Conservation (phyloP, 2,329 filamentous ascomycete genomes). For the Onygena corvina region DNA sequence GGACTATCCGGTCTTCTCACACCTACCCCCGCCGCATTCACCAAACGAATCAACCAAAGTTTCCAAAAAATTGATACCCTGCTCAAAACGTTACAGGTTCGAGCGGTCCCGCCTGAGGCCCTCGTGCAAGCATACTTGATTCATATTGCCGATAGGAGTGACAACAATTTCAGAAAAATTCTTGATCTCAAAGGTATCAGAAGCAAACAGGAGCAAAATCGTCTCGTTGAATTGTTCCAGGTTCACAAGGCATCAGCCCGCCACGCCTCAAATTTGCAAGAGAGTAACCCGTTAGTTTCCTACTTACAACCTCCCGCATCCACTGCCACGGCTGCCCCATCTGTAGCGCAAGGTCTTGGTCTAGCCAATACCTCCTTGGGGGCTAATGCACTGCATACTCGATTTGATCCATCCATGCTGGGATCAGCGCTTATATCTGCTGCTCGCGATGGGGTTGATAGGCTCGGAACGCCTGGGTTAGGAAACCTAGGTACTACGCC, state of each 20-base stretch:
- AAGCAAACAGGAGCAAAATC: conserved; percentile 62
- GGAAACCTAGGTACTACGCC: conserved; percentile 20
- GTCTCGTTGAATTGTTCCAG: conserved; percentile 82
- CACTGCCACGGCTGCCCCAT: conserved; percentile 24
- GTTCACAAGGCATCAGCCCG: conserved; percentile 58
- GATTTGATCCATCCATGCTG: conserved; percentile 70
- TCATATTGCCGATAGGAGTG: conserved; percentile 86
- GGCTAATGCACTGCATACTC: conserved; percentile 36
- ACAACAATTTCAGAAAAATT: conserved; percentile 91
- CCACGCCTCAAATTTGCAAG: conserved; percentile 55
- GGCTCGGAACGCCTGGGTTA: conserved; percentile 54
- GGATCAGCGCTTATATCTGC: conserved; percentile 82
- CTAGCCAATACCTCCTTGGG: conserved; percentile 35
- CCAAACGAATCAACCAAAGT: conserved; percentile 71
- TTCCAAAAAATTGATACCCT: conserved; percentile 83
- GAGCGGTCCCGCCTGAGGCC: conserved; percentile 78
- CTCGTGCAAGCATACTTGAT: conserved; percentile 95
- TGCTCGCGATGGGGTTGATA: conserved; percentile 69
- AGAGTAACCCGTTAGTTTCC: conserved; percentile 58
- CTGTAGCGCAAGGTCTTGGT: conserved; percentile 35
- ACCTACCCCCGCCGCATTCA: conserved; percentile 53
- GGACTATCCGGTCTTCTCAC: conserved; percentile 41
- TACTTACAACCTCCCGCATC: conserved; percentile 39
- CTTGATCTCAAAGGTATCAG: conserved; percentile 89
- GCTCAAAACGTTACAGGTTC: conserved; percentile 92